These are phyloP conservation scores for Syncephalastrum racemosum DNA, from an alignment of 371 early-diverging fungal genomes.

Conservation along the genomic window DNA sequence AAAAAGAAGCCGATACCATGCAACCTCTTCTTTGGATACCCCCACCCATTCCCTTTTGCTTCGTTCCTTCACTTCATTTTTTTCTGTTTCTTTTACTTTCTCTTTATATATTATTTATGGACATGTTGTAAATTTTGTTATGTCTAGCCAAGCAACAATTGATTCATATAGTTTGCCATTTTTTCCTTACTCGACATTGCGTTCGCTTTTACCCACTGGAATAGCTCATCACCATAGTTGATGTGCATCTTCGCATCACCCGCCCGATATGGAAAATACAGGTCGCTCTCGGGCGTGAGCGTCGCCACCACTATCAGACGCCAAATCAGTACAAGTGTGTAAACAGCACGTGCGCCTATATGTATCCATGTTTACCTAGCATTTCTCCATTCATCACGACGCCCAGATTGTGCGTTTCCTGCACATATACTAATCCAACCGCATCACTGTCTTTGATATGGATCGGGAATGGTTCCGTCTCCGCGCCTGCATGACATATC, in stretches of 20 bases:
- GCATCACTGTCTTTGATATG: constrained; percentile 28
- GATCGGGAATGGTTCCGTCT: constrained; percentile 21
- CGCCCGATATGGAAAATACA: constrained; percentile 13
- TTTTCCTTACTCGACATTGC: constrained; percentile 16
- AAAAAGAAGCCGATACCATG: no score
- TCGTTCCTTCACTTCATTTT: not conserved
- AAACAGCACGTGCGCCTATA: no score
- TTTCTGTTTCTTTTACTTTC: not conserved
- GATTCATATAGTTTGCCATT: constrained; percentile 16
- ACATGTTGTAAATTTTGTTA: constrained; percentile 4
- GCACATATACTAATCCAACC: constrained; percentile 28
- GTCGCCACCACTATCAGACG: no score
- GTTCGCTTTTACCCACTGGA: constrained; percentile 18
- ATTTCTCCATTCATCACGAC: constrained; percentile 16
- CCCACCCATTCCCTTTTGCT: constrained; percentile 8
- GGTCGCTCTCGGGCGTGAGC: no score
- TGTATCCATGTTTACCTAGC: constrained; percentile 5
- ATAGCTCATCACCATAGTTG: constrained; percentile 20
- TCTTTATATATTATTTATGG: constrained; percentile 7
- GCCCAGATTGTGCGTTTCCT: constrained; percentile 9
- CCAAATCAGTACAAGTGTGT: not conserved
- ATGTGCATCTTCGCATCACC: constrained; percentile 16
- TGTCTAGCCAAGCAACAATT: constrained; percentile 5
- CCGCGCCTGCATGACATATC: constrained; percentile 1
- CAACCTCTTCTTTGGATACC: constrained; percentile 5